These are phyloP conservation scores for Sporisorium iseilematis-ciliati DNA, from an alignment of 1,284 basidiomycete genomes.

Conservation along the genomic window DNA sequence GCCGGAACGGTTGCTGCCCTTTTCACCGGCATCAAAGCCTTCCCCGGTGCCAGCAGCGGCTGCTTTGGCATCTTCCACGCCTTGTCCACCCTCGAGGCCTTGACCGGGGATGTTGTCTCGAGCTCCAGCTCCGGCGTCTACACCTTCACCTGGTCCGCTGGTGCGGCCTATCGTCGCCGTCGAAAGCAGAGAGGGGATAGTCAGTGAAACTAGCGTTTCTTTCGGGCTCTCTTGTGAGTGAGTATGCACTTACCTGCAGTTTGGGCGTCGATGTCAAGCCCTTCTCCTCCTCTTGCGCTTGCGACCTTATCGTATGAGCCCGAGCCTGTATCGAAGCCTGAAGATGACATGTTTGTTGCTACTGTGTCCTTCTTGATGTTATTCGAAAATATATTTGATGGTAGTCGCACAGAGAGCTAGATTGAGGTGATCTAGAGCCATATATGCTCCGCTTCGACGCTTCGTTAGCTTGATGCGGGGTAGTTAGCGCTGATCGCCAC, in stretches of 20 bases:
- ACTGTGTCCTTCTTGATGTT: no score
- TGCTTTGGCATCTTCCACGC: constrained; percentile 18
- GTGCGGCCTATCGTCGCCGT: constrained; percentile 10
- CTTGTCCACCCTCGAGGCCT: constrained; percentile 16
- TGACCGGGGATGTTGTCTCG: constrained; percentile 21
- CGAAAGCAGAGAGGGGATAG: background rate
- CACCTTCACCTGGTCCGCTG: constrained; percentile 17
- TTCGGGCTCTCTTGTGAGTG: background rate
- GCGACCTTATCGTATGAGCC: constrained; percentile 24
- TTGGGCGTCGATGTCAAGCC: constrained; percentile 25
- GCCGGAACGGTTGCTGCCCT: constrained; percentile 15
- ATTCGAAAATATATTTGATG: no score
- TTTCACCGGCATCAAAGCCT: constrained; percentile 21
- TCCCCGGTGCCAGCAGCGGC: constrained; percentile 17
- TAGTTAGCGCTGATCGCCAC: background rate
- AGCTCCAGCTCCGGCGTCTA: constrained; percentile 12
- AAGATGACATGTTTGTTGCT: constrained; percentile 13
- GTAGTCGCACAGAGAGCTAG: no score
- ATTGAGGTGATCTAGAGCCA: no score
- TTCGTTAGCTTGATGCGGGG: background rate
- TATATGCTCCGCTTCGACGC: no score
- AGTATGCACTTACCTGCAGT: constrained; percentile 17
- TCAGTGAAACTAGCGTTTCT: background rate
- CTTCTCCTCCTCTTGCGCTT: constrained; percentile 15
- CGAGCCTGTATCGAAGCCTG: constrained; percentile 24